Percentiles rank a stretch among this genome's conserved stretches.
These are phyloP conservation scores for Citrus inodora DNA, from an alignment of 345 rosid genomes.

Conservation along the genomic window DNA sequence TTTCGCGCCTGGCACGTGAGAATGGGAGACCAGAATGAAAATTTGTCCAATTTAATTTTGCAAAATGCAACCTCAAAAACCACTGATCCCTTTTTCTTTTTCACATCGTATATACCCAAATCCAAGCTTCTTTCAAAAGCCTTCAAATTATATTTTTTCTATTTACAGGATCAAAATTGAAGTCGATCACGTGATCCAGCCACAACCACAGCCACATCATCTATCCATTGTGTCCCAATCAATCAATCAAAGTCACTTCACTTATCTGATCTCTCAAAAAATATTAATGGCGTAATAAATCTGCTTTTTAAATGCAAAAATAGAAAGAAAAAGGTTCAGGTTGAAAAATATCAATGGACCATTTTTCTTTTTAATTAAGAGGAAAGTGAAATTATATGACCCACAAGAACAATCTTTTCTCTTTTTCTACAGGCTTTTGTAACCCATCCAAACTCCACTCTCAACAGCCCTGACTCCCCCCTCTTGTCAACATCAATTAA, in stretches of 20 bases:
- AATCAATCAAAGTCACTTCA: not conserved
- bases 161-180: not conserved
- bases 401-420: not conserved
- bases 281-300: not conserved
- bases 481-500: not conserved
- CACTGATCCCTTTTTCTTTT: not conserved
- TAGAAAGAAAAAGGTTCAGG: not conserved
- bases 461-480: not conserved
- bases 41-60: not conserved
- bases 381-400: not conserved
- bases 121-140: not conserved
- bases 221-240: too few species aligned
- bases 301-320: not conserved
- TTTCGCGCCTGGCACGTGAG: slow-evolving; percentile 1
- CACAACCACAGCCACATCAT: too few species aligned
- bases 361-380: not conserved
- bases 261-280: not conserved
- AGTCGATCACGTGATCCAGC: not conserved
- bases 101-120: not conserved
- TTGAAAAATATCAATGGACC: not conserved
- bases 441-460: not conserved
- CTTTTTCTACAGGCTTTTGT: not conserved
- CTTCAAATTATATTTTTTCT: not conserved
- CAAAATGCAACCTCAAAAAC: not conserved
- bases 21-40: not conserved